A percentile compares a stretch with the other conserved stretches of the same genome.
phyloP scores from a whole-genome alignment of 345 rosid genomes.

The Euphorbia tirucalli region DNA sequence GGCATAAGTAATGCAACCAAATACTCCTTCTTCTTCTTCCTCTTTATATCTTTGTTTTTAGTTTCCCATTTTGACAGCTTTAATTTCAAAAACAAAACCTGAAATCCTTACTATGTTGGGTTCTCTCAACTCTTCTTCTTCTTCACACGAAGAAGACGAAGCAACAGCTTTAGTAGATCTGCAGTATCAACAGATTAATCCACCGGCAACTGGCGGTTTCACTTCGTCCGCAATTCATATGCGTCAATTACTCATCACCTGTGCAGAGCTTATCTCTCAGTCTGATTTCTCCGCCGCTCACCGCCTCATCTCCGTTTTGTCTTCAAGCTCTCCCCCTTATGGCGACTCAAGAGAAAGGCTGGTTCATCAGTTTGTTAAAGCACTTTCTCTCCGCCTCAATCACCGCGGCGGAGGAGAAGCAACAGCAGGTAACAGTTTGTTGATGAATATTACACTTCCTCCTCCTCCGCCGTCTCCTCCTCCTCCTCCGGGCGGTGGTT shows the following conservation, averaged over 20 bases:
- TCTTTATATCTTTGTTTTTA: neutral
- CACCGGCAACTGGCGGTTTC: neutral
- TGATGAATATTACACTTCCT: constrained; percentile 10
- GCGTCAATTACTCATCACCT: constrained; percentile 66
- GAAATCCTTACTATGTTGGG: neutral
- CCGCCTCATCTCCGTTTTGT: constrained; percentile 54
- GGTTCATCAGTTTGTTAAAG: constrained; percentile 67
- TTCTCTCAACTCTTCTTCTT: constrained; percentile 29
- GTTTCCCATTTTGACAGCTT: neutral
- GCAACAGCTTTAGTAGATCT: constrained; percentile 40
- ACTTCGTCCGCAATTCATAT: constrained; percentile 44
- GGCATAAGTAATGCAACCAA: neutral
- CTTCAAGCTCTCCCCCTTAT: constrained; percentile 57
- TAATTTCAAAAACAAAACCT: neutral
- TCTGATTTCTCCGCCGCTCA: constrained; percentile 73
- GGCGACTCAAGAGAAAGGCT: constrained; percentile 82
- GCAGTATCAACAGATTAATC: constrained; percentile 18
- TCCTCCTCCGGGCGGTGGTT: neutral
- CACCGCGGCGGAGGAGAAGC: constrained; percentile 25
- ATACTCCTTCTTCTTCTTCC: too few relatives aligned
- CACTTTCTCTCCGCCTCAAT: constrained; percentile 69
- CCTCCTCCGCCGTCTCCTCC: constrained; percentile 2
- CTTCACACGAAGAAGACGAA: constrained; percentile 34
- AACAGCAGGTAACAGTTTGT: constrained; percentile 13
- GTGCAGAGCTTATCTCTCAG: constrained; percentile 66